These are phyloP conservation scores for Talaromyces sp. DNA, from an alignment of 2,329 filamentous ascomycete species.

Conservation along the genomic window DNA sequence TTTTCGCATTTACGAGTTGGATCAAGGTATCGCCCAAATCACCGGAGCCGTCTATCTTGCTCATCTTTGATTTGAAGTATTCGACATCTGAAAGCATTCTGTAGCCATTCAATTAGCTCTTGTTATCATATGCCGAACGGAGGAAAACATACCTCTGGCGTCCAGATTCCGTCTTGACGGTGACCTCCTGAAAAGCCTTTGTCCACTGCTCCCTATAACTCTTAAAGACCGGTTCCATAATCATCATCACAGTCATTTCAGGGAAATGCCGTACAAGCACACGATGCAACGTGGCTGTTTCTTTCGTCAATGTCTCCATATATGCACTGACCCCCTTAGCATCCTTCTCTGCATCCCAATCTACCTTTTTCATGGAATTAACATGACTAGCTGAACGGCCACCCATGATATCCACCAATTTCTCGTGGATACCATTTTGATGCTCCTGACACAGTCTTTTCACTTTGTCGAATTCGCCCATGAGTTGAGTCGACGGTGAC, in stretches of 20 bases:
- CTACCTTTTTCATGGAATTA: conserved; percentile 65
- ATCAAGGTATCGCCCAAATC: conserved; percentile 67
- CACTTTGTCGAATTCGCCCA: conserved; percentile 84
- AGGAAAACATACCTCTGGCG: conserved; percentile 60
- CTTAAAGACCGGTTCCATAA: conserved; percentile 79
- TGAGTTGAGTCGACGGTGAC: conserved; percentile 51
- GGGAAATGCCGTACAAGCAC: conserved; percentile 77
- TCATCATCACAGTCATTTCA: conserved; percentile 69
- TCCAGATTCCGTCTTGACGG: conserved; percentile 61
- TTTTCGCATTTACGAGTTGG: conserved; percentile 41
- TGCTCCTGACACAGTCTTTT: conserved; percentile 81
- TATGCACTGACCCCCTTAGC: conserved; percentile 57
- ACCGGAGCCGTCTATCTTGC: conserved; percentile 72
- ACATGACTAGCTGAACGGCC: conserved; percentile 68
- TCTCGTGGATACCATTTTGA: conserved; percentile 84
- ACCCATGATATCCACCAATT: conserved; percentile 88
- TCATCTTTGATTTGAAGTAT: conserved; percentile 63
- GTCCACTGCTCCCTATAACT: conserved; percentile 78
- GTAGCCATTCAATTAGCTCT: conserved; percentile 4
- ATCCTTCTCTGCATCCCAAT: conserved; percentile 60
- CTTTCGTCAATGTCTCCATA: conserved; percentile 82
- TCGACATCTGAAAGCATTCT: conserved; percentile 75
- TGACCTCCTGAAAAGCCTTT: conserved; percentile 61
- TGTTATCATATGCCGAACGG: conserved; percentile 8
- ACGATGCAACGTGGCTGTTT: conserved; percentile 77